A percentile compares a stretch with the other conserved stretches of the same genome.
phyloP scores from a whole-genome alignment of 2,329 filamentous ascomycete species.

The Graphilbum fragrans region DNA sequence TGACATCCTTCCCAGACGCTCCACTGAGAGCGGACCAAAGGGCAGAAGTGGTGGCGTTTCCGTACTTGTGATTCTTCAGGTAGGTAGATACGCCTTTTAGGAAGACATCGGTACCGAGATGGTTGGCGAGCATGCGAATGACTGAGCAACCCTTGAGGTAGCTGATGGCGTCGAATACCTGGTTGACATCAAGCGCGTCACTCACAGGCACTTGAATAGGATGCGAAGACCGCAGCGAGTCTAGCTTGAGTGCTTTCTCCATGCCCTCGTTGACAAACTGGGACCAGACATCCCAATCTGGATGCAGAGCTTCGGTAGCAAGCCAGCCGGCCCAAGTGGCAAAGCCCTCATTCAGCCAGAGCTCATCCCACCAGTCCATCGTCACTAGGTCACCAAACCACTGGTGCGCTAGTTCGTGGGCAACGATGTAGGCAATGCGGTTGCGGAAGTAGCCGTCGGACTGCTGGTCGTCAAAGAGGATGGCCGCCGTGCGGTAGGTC shows the following conservation, averaged over 20 bases:
- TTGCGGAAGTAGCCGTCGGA: constrained; percentile 89
- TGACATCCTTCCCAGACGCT: constrained; percentile 78
- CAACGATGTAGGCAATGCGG: constrained; percentile 89
- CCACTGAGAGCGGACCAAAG: constrained; percentile 83
- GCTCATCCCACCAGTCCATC: constrained; percentile 97
- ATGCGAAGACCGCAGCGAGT: constrained; percentile 83
- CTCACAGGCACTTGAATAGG: constrained; percentile 92
- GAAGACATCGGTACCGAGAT: constrained; percentile 81
- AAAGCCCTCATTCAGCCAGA: constrained; percentile 97
- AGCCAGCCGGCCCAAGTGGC: constrained; percentile 98
- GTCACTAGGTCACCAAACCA: constrained; percentile 98
- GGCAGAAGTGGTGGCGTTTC: constrained; percentile 82
- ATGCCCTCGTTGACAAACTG: constrained; percentile 95
- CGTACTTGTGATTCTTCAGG: constrained; percentile 76
- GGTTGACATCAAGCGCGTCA: constrained; percentile 90
- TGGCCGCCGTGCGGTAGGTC: constrained; percentile 88
- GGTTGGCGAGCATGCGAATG: constrained; percentile 88
- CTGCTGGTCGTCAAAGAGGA: constrained; percentile 88
- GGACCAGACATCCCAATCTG: constrained; percentile 95
- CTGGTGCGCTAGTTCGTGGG: constrained; percentile 95
- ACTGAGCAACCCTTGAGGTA: constrained; percentile 95
- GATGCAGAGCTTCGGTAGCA: constrained; percentile 80
- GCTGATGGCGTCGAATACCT: constrained; percentile 95
- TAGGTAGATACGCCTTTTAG: constrained; percentile 83
- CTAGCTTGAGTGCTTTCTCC: constrained; percentile 81